These are phyloP conservation scores for Ottelia alismoides DNA, from an alignment of 106 monocot genomes.

Conservation along the genomic window DNA sequence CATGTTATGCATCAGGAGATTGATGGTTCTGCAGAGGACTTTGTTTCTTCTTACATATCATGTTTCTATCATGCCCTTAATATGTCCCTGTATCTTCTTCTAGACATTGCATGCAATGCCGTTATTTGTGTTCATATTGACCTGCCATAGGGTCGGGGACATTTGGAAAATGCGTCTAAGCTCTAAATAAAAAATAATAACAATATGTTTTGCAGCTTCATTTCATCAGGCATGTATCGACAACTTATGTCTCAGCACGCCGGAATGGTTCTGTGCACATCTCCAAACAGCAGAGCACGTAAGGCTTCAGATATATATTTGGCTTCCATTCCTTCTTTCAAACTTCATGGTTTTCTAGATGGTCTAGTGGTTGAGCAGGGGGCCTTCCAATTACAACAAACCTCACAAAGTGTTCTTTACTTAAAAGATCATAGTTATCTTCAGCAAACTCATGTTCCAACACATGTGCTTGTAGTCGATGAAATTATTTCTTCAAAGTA, in stretches of 20 bases:
- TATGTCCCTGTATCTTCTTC: background rate
- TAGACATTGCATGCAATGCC: background rate
- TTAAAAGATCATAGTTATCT: no score
- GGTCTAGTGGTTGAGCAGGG: no score
- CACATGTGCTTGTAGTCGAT: background rate
- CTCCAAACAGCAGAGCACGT: background rate
- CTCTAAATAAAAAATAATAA: background rate
- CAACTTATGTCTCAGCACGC: background rate
- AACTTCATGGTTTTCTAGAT: no score
- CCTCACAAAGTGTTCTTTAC: no score
- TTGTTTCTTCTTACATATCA: no score
- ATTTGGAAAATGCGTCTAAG: background rate
- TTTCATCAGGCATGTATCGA: constrained; percentile 8
- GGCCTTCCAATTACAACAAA: no score
- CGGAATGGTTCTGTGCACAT: background rate
- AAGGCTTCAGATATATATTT: background rate
- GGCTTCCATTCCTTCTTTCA: no score
- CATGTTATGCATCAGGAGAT: no score
- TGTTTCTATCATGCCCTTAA: background rate
- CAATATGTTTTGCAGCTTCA: constrained; percentile 10
- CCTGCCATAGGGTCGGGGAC: background rate
- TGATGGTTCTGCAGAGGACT: no score
- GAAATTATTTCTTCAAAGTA: background rate
- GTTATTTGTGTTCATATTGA: background rate
- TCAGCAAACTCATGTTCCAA: background rate